Evolutionary conservation across 1,139 yeast genomes (phyloP), one percentile per base, ranked within the genome.

Genomic region (Dujonia santamariae): DNA sequence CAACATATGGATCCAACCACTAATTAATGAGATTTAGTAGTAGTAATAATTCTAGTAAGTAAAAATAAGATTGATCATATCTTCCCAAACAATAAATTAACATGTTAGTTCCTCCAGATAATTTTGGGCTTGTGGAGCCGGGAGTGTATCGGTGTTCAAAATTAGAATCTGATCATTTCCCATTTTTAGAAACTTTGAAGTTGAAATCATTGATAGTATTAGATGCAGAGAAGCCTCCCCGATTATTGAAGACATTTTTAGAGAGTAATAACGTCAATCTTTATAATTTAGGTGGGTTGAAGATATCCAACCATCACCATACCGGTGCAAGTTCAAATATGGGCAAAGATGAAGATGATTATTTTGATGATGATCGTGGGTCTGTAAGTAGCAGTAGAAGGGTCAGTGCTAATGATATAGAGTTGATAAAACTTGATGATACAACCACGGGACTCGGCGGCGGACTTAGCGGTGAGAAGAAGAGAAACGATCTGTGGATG

Each of bases 41-140:
- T 21, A 21, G 23, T 11, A 11, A 12, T 21, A 21, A 21, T 21
- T 11, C 23, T 21, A 12, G 23, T 21, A 21, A 21, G 12, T 11
- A 11, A 9, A 21, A 21, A 11, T 21, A 11, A 12, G 23, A 21
- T 21, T 12, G 11, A 11, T 13, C n/a, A 14, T n/a, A 6, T 21
- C 11, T 21, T 21, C n/a, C 23, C 9, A 21, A 9, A 21, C n/a
- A n/a, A n/a, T n/a, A n/a, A 7, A 24, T 7, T 24, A 23, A 34
- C 19, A 82, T 84, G 92, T 61, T 83, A 31, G 85, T 84, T 0
- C 87, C 90, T 3, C 92, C 94, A 4, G 85, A 82, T 30, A 81
- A 80, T 54, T 84, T 80, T 58, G 90, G 90, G 0, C 63, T 83
- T 19, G 92, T 83, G 8, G 92, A 84, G 52, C 76, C 77, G 22